A percentile compares a stretch with the other conserved stretches of the same genome.
phyloP scores from a whole-genome alignment of 2,329 filamentous ascomycete species.

The Phialophora expanda region DNA sequence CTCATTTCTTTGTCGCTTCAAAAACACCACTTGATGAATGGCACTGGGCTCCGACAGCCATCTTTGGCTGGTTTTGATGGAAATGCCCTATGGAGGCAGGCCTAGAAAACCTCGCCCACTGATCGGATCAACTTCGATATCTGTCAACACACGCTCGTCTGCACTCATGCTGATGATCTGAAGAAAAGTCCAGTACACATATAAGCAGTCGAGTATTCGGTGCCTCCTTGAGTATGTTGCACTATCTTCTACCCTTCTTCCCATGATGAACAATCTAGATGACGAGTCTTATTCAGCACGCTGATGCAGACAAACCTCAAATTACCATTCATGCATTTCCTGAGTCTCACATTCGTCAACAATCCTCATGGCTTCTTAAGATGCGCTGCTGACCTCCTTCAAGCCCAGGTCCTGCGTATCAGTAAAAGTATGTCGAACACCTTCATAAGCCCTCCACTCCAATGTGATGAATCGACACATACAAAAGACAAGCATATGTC shows the following conservation, averaged over 20 bases:
- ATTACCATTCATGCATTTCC: slow-evolving; percentile 67
- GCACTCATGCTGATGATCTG: slow-evolving; percentile 1
- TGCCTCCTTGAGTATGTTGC: not conserved
- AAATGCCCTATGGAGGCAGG: slow-evolving; percentile 91
- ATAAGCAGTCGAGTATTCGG: not conserved
- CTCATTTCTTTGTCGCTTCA: slow-evolving; percentile 14
- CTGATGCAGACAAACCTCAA: slow-evolving; percentile 64
- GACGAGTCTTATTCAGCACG: slow-evolving; percentile 68
- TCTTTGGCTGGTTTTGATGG: slow-evolving; percentile 71
- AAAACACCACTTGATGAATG: slow-evolving; percentile 73
- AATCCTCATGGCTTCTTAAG: not conserved
- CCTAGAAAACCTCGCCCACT: slow-evolving; percentile 99
- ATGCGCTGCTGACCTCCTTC: not conserved
- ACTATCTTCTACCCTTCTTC: slow-evolving; percentile 24
- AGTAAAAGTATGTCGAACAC: not conserved
- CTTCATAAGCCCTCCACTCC: not conserved
- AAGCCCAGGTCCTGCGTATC: not conserved
- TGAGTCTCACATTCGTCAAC: slow-evolving; percentile 41
- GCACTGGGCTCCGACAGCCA: slow-evolving; percentile 93
- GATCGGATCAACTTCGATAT: slow-evolving; percentile 52
- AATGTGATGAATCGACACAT: slow-evolving; percentile 81
- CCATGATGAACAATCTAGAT: slow-evolving; percentile 62
- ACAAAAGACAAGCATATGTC: slow-evolving; percentile 99
- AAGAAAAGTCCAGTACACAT: not conserved
- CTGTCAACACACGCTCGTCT: not conserved